Evolutionary conservation across 73 alveolate species (phyloP), one percentile per base, ranked within the genome.

Genomic region (Halteria grandinella): DNA sequence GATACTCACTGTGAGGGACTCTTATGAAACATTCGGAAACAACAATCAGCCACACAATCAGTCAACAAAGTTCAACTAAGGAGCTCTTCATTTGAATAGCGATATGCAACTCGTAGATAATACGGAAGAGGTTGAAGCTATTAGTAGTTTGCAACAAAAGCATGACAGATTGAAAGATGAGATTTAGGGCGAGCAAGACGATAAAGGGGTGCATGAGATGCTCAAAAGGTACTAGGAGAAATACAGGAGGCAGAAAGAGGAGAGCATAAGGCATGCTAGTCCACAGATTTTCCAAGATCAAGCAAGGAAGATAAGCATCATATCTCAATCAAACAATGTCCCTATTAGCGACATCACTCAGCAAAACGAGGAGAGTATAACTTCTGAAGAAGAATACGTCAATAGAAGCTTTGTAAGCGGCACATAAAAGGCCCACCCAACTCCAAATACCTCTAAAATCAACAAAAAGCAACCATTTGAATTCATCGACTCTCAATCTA

Each of bases 1-100:
- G n/a, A n/a, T n/a, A n/a, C n/a, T n/a, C n/a, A n/a, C n/a, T n/a
- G 37, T 60, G 21, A 60, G 77, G 43, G 77, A 60, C 24, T 60
- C 77, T 60, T 60, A 60, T 60, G 77, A 60, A 60, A 60, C 77
- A 24, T 60, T 60, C 43, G 77, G 77, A n/a, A n/a, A n/a, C n/a
- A n/a, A n/a, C n/a, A n/a, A n/a, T n/a, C n/a, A n/a, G n/a, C n/a
- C n/a, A n/a, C n/a, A n/a, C n/a, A n/a, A n/a, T n/a, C n/a, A n/a
- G n/a, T n/a, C n/a, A n/a, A n/a, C n/a, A n/a, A n/a, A n/a, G n/a
- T n/a, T n/a, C n/a, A n/a, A n/a, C n/a, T n/a, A n/a, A n/a, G n/a
- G n/a, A n/a, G n/a, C n/a, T n/a, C n/a, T n/a, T n/a, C n/a, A n/a
- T n/a, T n/a, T n/a, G n/a, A n/a, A n/a, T n/a, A n/a, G n/a, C n/a